Evolutionary conservation across 2,329 filamentous ascomycete species (phyloP), one percentile per base, ranked within the genome.

Genomic region (Ascochyta pisi): DNA sequence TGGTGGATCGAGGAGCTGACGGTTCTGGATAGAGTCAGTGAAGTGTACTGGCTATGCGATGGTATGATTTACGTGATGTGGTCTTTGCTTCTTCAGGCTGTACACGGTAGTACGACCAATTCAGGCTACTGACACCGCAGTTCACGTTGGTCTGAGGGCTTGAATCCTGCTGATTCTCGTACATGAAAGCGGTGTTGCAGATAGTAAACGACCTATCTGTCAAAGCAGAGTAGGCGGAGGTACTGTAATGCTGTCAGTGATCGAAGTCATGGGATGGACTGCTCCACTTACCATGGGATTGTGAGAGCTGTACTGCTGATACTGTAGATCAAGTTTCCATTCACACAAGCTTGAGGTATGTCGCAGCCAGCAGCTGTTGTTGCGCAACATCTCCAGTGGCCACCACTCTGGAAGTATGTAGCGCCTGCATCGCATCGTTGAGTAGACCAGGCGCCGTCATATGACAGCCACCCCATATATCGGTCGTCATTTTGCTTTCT

Each of bases 171-270:
- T 61, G 57, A 29, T 68, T 70, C 52, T 70, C 62, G 43, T 58
- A 70, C 44, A 69, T 53, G 33, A 64, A 66, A 3, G 60, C 63
- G 4, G 67, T 70, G 39, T 71, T 70, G 35, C 68, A 69, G 4
- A 70, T 38, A 13, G 62, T 61, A 22, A 58, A 68, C 6, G 61
- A 63, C 1, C 19, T 15, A 37, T 66, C 61, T 5, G 43, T 35
- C 10, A 61, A 41, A 19, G 65, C 62, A 22, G 54, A 51, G 41
- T 60, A 68, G 12, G 60, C 48, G 9, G 40, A 41, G 12, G 65
- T 64, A 46, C 66, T 67, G 19, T 4, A 35, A 1, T 9, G 23
- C 5, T n/a, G 10, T 54, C 27, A 42, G 15, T 34, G 37, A 35
- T 6, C 35, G 7, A 39, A 33, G 19, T 24, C 12, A 8, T n/a